phyloP scores from a whole-genome alignment of 2,329 filamentous ascomycete genomes.

The Lachnellula cervina region DNA sequence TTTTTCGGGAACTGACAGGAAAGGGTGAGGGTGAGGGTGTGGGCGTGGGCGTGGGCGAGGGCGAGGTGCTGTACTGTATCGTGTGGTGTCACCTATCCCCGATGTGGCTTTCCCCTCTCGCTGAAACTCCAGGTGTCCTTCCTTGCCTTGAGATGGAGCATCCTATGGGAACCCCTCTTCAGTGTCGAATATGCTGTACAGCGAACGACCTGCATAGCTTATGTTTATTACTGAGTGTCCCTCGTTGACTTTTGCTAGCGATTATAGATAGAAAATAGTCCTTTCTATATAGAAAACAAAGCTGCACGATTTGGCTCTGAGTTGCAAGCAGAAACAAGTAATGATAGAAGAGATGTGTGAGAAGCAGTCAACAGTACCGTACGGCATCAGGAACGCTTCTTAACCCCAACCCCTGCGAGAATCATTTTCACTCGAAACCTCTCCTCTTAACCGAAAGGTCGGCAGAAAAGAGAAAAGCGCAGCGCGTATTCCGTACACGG shows the following conservation, averaged over 20 bases:
- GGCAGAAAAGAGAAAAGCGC: too few relatives aligned
- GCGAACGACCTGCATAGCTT: neutral
- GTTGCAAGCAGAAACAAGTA: neutral
- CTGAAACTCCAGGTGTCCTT: neutral
- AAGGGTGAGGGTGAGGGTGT: neutral
- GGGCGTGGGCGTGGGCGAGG: too few relatives aligned
- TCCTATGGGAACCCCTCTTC: neutral
- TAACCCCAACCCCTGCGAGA: too few relatives aligned
- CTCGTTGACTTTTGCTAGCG: neutral
- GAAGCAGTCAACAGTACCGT: too few relatives aligned
- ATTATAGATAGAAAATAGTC: neutral
- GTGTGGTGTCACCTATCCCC: neutral
- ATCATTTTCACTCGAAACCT: too few relatives aligned
- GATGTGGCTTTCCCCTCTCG: neutral
- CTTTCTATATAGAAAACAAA: neutral
- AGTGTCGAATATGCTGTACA: neutral
- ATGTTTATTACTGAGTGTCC: neutral
- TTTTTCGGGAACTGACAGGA: constrained; percentile 3
- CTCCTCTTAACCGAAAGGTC: too few relatives aligned
- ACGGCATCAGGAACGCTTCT: too few relatives aligned
- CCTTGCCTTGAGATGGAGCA: neutral
- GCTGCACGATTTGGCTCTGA: neutral
- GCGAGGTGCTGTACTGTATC: neutral
- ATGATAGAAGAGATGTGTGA: neutral
- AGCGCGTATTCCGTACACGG: too few relatives aligned